A percentile compares a stretch with the other conserved stretches of the same genome.
Conservation (phyloP, 306 rosid genomes). For the Acacia crassicarpa region DNA sequence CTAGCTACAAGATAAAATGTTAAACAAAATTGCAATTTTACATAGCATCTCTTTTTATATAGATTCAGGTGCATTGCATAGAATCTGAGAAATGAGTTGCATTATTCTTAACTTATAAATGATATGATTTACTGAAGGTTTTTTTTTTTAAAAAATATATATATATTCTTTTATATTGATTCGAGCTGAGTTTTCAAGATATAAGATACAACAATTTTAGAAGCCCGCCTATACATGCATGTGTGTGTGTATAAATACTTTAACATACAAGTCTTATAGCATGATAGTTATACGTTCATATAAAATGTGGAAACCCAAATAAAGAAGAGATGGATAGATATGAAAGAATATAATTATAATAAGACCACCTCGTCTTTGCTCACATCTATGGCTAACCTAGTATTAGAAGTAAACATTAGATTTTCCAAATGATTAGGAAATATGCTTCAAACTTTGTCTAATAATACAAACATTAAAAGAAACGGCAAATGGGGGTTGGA, state of each 20-base stretch:
- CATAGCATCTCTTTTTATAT: too few relatives aligned
- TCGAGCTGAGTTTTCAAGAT: too few relatives aligned
- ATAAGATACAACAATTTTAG: too few relatives aligned
- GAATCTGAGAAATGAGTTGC: too few relatives aligned
- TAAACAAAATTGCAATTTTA: too few relatives aligned
- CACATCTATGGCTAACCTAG: neutral
- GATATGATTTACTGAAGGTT: too few relatives aligned
- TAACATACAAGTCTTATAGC: neutral
- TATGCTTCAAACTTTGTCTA: slow-evolving; percentile 1
- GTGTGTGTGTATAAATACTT: neutral
- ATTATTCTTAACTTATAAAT: too few relatives aligned
- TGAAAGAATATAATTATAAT: neutral
- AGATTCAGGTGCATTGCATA: too few relatives aligned
- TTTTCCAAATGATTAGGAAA: slow-evolving; percentile 17
- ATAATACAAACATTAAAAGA: neutral
- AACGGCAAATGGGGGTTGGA: neutral
- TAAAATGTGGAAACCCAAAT: neutral
- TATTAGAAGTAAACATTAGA: slow-evolving; percentile 7
- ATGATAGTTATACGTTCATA: neutral
- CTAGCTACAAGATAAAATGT: neutral
- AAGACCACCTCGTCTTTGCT: neutral
- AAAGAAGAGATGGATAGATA: neutral
- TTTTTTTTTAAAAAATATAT: too few relatives aligned
- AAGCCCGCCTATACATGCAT: too few relatives aligned
- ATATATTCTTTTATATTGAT: too few relatives aligned